Base-by-base conservation (phyloP, 495 filamentous ascomycete genomes). In the Aspergillus conjunctus region DNA sequence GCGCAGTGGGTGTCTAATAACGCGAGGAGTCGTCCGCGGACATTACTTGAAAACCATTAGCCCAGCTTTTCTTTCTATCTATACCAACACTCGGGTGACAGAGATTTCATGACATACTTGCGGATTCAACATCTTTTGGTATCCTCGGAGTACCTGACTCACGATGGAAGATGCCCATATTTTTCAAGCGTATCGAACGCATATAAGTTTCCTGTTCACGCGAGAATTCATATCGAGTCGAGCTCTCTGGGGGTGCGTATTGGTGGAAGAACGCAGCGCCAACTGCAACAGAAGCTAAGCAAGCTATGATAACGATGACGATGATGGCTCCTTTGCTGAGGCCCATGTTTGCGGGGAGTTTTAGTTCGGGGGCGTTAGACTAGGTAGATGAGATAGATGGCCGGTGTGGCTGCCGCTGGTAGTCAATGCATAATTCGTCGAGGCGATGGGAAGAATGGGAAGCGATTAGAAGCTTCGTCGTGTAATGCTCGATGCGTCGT, bases 251-350 rank as follows among this genome's bases (percentile, higher is more conserved):
- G 14, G 74, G 74, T n/a, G 58, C 65, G 52, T 69, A 71, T 54
- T 74, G 68, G 4, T 65, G 66, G 64, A 69, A 69, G 48, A 77
- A 58, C 1, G 75, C 71, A 37, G 73, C 75, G 18, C 69, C 67
- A 30, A 80, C 55, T 4, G 70, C 69, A 15, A 73, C 73, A 15
- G 66, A 44, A 43, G 67, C 73, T 32, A 78, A 66, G 33, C 74
- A 79, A 59, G 58, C 70, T 50, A 74, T 72, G 17, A 79, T 71
- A 46, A 79, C 74, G 56, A 79, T 76, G 51, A 77, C 76, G 53
- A 79, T 79, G 63, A 79, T 66, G 41, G 73, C 74, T 11, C 68
- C 44, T 33, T 56, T 64, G 51, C 67, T 65, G 58, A 79, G 68
- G 20, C 34, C 68, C 72, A 75, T 76, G 20, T 18, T 48, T 21